These are phyloP conservation scores for Baorangia bicolor DNA, from an alignment of 768 basidiomycete species.

Conservation along the genomic window DNA sequence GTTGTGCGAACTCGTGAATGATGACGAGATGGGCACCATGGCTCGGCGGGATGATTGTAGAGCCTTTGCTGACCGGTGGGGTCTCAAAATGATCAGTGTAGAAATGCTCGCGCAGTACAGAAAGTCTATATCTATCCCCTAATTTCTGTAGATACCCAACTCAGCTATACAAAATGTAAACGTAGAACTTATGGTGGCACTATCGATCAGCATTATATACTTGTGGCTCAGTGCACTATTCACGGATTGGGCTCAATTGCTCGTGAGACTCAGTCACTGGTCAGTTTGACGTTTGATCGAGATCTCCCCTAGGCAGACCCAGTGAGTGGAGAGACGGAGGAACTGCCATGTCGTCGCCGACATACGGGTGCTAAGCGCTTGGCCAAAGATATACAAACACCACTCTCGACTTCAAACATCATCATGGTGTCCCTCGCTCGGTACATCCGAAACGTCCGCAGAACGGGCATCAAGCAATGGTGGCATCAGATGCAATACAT, in stretches of 20 bases:
- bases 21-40: constrained; percentile 87
- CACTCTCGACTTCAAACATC: constrained; percentile 2
- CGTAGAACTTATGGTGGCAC: no score
- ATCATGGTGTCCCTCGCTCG: constrained; percentile 71
- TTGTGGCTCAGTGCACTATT: no score
- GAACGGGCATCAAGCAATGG: constrained; percentile 82
- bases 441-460: constrained; percentile 72
- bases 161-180: no score
- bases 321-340: no score
- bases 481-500: constrained; percentile 92
- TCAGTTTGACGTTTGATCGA: no score
- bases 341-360: not conserved
- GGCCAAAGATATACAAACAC: constrained; percentile 27
- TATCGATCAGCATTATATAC: no score
- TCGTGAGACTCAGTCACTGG: no score
- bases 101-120: constrained; percentile 67
- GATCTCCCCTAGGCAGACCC: not conserved
- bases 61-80: constrained; percentile 86
- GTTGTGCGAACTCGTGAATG: constrained; percentile 94
- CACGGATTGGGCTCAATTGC: no score
- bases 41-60: constrained; percentile 93
- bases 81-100: constrained; percentile 92
- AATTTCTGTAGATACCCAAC: no score
- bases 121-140: not conserved
- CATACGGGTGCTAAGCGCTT: not conserved